These are phyloP conservation scores for Boechera divaricarpa DNA, from an alignment of 345 rosid species.

Conservation along the genomic window DNA sequence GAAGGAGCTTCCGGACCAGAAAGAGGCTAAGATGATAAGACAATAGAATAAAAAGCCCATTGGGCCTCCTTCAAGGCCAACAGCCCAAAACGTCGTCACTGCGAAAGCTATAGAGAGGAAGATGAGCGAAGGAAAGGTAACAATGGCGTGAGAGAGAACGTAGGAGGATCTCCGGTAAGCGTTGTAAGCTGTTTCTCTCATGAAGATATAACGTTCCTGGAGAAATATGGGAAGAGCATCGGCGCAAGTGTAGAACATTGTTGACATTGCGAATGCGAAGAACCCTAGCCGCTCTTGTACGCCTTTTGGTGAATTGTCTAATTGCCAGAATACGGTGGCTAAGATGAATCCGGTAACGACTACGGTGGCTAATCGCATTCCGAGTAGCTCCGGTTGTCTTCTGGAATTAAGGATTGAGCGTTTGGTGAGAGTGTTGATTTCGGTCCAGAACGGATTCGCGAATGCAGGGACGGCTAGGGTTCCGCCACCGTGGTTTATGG, in stretches of 20 bases:
- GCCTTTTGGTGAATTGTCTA: slow-evolving; percentile 51
- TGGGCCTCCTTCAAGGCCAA: slow-evolving; percentile 74
- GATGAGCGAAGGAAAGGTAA: slow-evolving; percentile 66
- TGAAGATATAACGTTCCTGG: slow-evolving; percentile 81
- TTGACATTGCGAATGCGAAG: slow-evolving; percentile 54
- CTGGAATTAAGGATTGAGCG: slow-evolving; percentile 46
- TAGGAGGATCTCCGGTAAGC: slow-evolving; percentile 81
- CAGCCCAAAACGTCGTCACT: slow-evolving; percentile 71
- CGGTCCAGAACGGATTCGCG: slow-evolving; percentile 44
- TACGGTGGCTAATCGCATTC: slow-evolving; percentile 35
- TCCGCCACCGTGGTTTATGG: slow-evolving; percentile 18
- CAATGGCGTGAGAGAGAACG: slow-evolving; percentile 73
- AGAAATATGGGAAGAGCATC: slow-evolving; percentile 56
- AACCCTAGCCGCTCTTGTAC: slow-evolving; percentile 50
- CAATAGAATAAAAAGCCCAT: slow-evolving; percentile 71
- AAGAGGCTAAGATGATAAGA: slow-evolving; percentile 63
- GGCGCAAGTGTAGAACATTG: slow-evolving; percentile 55
- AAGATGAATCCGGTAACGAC: slow-evolving; percentile 52
- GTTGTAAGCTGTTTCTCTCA: slow-evolving; percentile 59
- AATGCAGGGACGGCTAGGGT: slow-evolving; percentile 27
- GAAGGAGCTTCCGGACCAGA: slow-evolving; percentile 89
- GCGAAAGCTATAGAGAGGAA: slow-evolving; percentile 72
- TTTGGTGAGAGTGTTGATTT: slow-evolving; percentile 34
- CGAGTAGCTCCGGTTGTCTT: slow-evolving; percentile 41
- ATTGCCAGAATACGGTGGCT: slow-evolving; percentile 72